Evolutionary conservation across 768 basidiomycete genomes (phyloP).

Genomic region (Calocybe gangraenosa): DNA sequence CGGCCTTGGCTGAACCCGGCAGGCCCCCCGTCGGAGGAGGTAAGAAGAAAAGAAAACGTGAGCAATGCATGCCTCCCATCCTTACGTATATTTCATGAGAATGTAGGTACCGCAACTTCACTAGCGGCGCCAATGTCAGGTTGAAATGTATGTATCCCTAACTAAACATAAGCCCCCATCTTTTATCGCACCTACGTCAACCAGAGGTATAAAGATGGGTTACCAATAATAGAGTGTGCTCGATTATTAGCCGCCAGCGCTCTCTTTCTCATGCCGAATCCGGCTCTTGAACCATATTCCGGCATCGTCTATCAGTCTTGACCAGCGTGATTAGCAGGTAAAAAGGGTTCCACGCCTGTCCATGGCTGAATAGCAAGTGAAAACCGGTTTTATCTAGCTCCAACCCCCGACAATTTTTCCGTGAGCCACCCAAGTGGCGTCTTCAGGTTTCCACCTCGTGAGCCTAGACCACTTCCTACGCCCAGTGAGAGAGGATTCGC

Average conservation of each 20-base stretch:
- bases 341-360: not conserved
- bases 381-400: conserved; percentile 35
- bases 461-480: conserved; percentile 51
- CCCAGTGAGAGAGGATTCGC: conserved; percentile 81
- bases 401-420: conserved; percentile 64
- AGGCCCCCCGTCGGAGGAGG: conserved; percentile 49
- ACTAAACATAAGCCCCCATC: not conserved
- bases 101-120: conserved; percentile 30
- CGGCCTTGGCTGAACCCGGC: conserved; percentile 38
- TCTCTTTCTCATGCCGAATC: not conserved
- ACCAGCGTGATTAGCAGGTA: not conserved
- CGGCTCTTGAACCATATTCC: not conserved
- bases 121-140: conserved; percentile 29
- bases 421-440: conserved; percentile 81
- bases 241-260: too few species aligned
- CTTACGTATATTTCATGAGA: not conserved
- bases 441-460: conserved; percentile 56
- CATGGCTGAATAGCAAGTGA: not conserved
- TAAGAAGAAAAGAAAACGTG: conserved; percentile 79
- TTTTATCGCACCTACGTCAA: conserved; percentile 2
- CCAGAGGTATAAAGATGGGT: not conserved
- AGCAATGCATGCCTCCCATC: conserved; percentile 19
- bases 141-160: conserved; percentile 12
- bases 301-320: not conserved
- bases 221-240: not conserved